Conservation (phyloP, 176 grass and related monocot genomes). For the Aegilops sharonensis region DNA sequence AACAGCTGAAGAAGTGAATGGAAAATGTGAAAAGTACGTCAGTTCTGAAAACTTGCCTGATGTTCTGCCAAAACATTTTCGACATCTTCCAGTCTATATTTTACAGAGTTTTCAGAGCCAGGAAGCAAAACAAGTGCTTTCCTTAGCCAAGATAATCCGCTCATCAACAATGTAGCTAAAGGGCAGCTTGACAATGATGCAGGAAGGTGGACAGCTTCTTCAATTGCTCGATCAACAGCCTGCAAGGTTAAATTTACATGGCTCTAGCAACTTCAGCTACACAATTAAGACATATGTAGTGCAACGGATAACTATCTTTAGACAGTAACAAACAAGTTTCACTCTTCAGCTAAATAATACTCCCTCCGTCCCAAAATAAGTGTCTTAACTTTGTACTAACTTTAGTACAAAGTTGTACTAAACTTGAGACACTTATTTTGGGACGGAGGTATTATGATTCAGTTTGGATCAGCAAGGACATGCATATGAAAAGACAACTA, state of each 20-base stretch:
- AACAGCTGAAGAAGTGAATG: conserved; percentile 1
- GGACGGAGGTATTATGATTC: not conserved
- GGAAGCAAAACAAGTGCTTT: conserved; percentile 64
- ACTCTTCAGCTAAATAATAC: not conserved
- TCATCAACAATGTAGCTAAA: conserved; percentile 47
- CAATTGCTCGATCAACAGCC: conserved; percentile 77
- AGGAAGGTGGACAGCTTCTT: conserved; percentile 51
- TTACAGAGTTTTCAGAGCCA: conserved; percentile 46
- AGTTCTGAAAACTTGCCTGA: conserved; percentile 49
- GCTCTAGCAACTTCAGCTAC: not conserved
- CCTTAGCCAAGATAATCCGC: conserved; percentile 60
- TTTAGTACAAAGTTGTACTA: too few relatives aligned
- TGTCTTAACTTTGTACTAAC: too few relatives aligned
- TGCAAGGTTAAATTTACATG: conserved; percentile 47
- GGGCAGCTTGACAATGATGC: conserved; percentile 30
- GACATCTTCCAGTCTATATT: conserved; percentile 54
- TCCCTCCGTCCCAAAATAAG: too few relatives aligned
- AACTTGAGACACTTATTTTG: too few relatives aligned
- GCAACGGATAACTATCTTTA: conserved; percentile 10
- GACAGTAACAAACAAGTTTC: conserved; percentile 3
- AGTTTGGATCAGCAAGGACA: conserved; percentile 1
- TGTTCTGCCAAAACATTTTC: conserved; percentile 64
- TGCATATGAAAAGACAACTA: not conserved
- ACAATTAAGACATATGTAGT: not conserved
- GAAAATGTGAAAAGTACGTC: conserved; percentile 3